A percentile compares a stretch with the other conserved stretches of the same genome.
phyloP scores from a whole-genome alignment of 306 rosid genomes.

The Citrullus amarus region DNA sequence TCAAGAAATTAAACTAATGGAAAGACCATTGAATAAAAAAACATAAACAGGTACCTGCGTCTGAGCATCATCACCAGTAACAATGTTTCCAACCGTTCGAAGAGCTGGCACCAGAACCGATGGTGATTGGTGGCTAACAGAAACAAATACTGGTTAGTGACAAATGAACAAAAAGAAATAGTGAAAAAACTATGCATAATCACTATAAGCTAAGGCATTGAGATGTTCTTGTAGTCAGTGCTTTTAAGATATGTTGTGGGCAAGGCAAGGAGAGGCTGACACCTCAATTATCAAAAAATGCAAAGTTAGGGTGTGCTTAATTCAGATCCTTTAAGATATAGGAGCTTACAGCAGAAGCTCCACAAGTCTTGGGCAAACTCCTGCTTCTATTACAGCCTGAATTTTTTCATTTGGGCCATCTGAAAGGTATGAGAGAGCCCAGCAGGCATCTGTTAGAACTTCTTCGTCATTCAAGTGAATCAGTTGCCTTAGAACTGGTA shows the following conservation, averaged over 20 bases:
- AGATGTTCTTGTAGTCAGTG: neutral
- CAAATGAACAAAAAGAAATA: neutral
- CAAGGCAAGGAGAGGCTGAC: neutral
- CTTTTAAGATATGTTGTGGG: neutral
- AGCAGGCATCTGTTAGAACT: constrained; percentile 47
- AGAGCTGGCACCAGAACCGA: constrained; percentile 53
- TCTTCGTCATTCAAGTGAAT: constrained; percentile 43
- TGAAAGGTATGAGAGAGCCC: constrained; percentile 63
- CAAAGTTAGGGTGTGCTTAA: neutral
- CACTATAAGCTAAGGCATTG: neutral
- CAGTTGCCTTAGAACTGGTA: constrained; percentile 42
- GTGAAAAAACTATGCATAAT: neutral
- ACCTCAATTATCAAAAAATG: neutral
- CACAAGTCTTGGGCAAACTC: constrained; percentile 44
- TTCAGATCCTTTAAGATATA: neutral
- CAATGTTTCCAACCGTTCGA: constrained; percentile 52
- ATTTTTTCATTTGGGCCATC: constrained; percentile 44
- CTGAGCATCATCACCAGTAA: constrained; percentile 52
- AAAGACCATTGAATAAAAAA: neutral
- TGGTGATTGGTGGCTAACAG: constrained; percentile 42
- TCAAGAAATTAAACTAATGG: neutral
- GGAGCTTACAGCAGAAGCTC: constrained; percentile 42
- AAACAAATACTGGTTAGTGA: constrained; percentile 4
- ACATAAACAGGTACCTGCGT: constrained; percentile 35
- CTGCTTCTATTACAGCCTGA: constrained; percentile 53